Evolutionary conservation across 179 eudicot species (phyloP), one percentile per base, ranked within the genome.

Genomic region (Silene vulgaris): DNA sequence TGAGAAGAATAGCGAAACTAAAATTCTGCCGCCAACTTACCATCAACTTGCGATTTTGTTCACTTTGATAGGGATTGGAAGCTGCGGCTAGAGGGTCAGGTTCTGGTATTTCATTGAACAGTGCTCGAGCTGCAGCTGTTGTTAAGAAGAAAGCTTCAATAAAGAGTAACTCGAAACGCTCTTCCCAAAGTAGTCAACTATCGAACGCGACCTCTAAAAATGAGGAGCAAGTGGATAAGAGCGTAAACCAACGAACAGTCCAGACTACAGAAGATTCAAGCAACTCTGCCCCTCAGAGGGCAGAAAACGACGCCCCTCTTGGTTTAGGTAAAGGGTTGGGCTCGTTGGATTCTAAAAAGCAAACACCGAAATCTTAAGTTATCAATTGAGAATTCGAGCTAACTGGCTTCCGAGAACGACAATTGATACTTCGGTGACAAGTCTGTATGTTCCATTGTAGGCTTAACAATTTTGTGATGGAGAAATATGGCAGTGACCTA

Each of bases 61-160:
- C 82, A 86, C 73, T 40, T 86, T 57, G 29, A 48, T 90, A 88
- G 78, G 94, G 90, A 56, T 82, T 92, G 73, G 90, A 92, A 79
- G 91, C 91, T 4, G 96, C 91, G 12, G 77, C 89, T 8, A 88
- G 88, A 69, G 89, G 86, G 35, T 81, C 88, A 37, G 76, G 77
- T 67, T 71, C 89, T 3, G 76, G 79, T 32, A 67, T 76, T 20
- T 54, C 88, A 0, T 21, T 69, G 60, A 88, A 89, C 78, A 86
- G 79, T 21, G 92, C 90, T 29, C 88, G 87, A 70, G 98, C 97
- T 52, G 91, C 97, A 17, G 93, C 90, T 12, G 93, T 86, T 29
- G 89, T 71, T 19, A 81, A 90, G 81, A 91, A 94, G 84, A 94
- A 91, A 79, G 96, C 97, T 20, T 94, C 96, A 0, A 93, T 96